phyloP scores from a whole-genome alignment of 495 filamentous ascomycete species.

The Friedmanniomyces endolithicus region DNA sequence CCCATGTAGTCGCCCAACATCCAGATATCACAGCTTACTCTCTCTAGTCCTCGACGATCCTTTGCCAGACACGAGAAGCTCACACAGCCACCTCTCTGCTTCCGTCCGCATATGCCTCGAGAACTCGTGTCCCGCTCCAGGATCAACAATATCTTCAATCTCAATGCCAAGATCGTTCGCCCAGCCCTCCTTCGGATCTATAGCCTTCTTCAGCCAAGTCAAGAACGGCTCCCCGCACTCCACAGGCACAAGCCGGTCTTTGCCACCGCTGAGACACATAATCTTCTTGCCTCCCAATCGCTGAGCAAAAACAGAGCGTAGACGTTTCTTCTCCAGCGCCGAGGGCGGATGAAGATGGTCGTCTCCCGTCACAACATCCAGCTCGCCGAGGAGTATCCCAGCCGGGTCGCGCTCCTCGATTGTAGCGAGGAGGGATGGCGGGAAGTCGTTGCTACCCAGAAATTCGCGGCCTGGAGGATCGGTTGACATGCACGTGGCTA shows the following conservation, averaged over 20 bases:
- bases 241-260: slow-evolving; percentile 80
- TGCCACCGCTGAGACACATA: slow-evolving; percentile 60
- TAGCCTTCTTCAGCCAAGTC: slow-evolving; percentile 51
- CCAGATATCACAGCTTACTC: slow-evolving; percentile 6
- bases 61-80: slow-evolving; percentile 13
- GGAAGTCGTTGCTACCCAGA: slow-evolving; percentile 65
- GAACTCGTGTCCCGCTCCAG: slow-evolving; percentile 60
- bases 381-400: slow-evolving; percentile 44
- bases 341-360: slow-evolving; percentile 29
- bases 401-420: slow-evolving; percentile 30
- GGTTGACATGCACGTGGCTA: slow-evolving; percentile 44
- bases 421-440: slow-evolving; percentile 47
- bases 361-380: slow-evolving; percentile 19
- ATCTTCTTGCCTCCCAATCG: slow-evolving; percentile 61
- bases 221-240: slow-evolving; percentile 55
- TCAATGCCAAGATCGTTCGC: slow-evolving; percentile 38
- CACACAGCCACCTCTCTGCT: slow-evolving; percentile 33
- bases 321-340: slow-evolving; percentile 28
- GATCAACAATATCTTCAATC: slow-evolving; percentile 63
- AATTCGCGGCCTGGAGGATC: slow-evolving; percentile 50
- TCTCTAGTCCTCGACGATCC: not conserved
- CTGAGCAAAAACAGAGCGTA: slow-evolving; percentile 38
- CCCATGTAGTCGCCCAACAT: no score
- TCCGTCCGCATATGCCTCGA: slow-evolving; percentile 60
- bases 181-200: slow-evolving; percentile 39